Evolutionary conservation across 495 filamentous ascomycete genomes (phyloP).

Genomic region (Aspergillus ellipticus): DNA sequence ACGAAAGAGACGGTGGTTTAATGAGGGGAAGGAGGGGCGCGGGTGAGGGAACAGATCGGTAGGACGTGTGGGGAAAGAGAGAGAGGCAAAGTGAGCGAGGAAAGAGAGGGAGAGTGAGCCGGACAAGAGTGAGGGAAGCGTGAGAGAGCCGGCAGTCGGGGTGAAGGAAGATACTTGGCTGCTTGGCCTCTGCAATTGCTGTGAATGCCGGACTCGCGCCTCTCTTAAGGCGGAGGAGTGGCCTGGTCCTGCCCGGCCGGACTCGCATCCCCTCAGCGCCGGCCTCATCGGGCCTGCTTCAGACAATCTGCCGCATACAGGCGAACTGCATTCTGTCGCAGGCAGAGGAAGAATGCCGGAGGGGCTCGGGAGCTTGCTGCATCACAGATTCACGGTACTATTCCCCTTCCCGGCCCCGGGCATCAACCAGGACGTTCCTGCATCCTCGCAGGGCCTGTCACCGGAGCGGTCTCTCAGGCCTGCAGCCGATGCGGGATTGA

Average conservation of each 20-base stretch:
- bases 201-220: not conserved
- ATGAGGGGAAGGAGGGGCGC: not conserved
- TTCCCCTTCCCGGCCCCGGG: not conserved
- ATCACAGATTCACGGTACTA: no score
- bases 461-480: no score
- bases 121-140: not conserved
- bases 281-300: no score
- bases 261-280: no score
- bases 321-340: no score
- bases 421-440: slow-evolving; percentile 3
- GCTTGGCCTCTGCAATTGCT: no score
- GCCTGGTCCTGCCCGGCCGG: no score
- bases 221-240: not conserved
- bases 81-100: not conserved
- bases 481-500: not conserved
- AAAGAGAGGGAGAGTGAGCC: not conserved
- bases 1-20: not conserved
- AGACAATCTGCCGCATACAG: no score
- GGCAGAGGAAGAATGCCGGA: no score
- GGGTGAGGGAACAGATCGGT: no score
- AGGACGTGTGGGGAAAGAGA: not conserved
- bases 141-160: not conserved
- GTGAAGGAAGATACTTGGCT: not conserved
- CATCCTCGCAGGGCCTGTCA: not conserved
- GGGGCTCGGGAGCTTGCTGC: no score